Conservation (phyloP, 2,329 filamentous ascomycete genomes). For the Sarocladium strictum region DNA sequence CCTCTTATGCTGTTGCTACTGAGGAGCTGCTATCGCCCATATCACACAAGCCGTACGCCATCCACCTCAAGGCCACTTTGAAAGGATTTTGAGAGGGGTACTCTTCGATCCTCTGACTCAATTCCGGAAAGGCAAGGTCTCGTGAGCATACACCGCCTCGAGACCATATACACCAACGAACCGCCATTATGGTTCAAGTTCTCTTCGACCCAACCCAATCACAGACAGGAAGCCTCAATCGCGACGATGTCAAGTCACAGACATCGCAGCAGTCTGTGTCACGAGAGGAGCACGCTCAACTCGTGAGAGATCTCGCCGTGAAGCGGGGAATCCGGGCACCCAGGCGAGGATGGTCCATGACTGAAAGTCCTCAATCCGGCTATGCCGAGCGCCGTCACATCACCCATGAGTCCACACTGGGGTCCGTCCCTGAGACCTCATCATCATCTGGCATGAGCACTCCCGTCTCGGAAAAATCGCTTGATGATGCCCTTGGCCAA, state of each 20-base stretch:
- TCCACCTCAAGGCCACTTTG: not conserved
- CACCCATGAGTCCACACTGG: conserved; percentile 14
- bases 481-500: conserved; percentile 15
- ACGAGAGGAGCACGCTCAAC: conserved; percentile 35
- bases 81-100: not conserved
- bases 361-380: conserved; percentile 32
- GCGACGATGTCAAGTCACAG: conserved; percentile 9
- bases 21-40: conserved; percentile 19
- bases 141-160: conserved; percentile 9
- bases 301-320: conserved; percentile 31
- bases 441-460: not conserved
- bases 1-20: conserved; percentile 36
- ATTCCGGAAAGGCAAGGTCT: not conserved
- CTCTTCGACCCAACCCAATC: conserved; percentile 18
- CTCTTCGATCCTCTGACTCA: not conserved
- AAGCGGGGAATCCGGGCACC: conserved; percentile 33
- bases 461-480: not conserved
- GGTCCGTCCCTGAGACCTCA: conserved; percentile 29
- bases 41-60: not conserved
- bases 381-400: conserved; percentile 1
- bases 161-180: not conserved
- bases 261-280: conserved; percentile 14
- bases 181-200: conserved; percentile 26
- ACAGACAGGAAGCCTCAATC: conserved; percentile 13
- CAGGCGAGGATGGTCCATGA: conserved; percentile 40